Evolutionary conservation across 805 yeast species (phyloP).

Genomic region (Pichia insulana): DNA sequence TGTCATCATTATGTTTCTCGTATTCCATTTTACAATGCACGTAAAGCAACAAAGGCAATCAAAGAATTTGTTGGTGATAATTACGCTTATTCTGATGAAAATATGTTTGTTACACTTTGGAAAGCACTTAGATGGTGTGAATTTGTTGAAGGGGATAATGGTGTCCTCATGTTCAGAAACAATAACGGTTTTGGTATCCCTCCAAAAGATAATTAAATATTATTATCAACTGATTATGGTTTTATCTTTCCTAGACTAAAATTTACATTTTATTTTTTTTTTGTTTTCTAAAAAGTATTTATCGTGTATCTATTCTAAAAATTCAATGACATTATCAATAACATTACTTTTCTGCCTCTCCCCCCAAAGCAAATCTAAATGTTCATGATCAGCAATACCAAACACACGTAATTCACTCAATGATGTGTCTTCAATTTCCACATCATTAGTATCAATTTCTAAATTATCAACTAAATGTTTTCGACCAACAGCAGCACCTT

Average conservation of each 20-base stretch:
- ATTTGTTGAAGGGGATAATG: slow-evolving; percentile 60
- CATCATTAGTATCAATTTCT: not conserved
- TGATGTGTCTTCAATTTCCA: slow-evolving; percentile 4
- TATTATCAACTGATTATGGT: not conserved
- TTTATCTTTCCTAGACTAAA: not conserved
- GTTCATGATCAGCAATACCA: slow-evolving; percentile 70
- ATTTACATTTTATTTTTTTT: not conserved
- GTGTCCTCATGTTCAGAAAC: slow-evolving; percentile 62
- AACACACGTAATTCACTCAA: slow-evolving; percentile 22
- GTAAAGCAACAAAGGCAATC: slow-evolving; percentile 45
- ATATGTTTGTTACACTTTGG: slow-evolving; percentile 53
- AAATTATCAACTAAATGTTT: slow-evolving; percentile 1
- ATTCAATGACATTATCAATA: slow-evolving; percentile 32
- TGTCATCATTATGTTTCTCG: slow-evolving; percentile 48
- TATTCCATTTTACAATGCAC: slow-evolving; percentile 48
- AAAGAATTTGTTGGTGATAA: slow-evolving; percentile 45
- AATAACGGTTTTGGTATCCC: slow-evolving; percentile 36
- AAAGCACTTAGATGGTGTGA: slow-evolving; percentile 55
- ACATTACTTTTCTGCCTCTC: slow-evolving; percentile 45
- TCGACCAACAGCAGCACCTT: slow-evolving; percentile 7
- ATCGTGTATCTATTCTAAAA: slow-evolving; percentile 10
- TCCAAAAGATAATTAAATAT: slow-evolving; percentile 18
- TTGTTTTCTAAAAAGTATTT: not conserved
- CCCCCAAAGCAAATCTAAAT: slow-evolving; percentile 93
- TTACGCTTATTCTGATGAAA: slow-evolving; percentile 41